phyloP scores from a whole-genome alignment of 805 yeast genomes.

The Soucietia sequanensis region DNA sequence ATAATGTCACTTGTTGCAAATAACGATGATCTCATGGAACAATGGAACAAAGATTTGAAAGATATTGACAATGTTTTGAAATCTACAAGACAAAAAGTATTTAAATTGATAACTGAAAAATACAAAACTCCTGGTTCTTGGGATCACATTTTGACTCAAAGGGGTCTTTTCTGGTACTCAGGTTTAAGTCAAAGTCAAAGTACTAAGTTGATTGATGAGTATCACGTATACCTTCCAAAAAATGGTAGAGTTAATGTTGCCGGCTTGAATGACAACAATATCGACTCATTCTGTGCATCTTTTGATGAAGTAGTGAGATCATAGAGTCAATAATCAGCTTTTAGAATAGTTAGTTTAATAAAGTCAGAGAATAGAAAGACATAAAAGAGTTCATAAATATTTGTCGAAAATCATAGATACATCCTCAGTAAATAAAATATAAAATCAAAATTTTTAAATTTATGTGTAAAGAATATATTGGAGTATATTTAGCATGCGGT shows the following conservation, averaged over 20 bases:
- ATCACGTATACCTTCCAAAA: constrained; percentile 38
- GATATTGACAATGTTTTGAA: constrained; percentile 30
- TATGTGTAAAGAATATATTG: too few species aligned
- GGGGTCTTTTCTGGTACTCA: constrained; percentile 46
- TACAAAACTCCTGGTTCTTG: constrained; percentile 45
- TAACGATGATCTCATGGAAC: constrained; percentile 16
- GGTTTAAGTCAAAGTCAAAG: constrained; percentile 38
- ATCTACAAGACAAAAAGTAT: constrained; percentile 26
- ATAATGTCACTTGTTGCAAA: constrained; percentile 32
- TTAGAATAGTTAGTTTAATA: too few species aligned
- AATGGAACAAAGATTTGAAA: constrained; percentile 38
- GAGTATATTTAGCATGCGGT: too few species aligned
- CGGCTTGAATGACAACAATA: constrained; percentile 38
- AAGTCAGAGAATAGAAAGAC: too few species aligned
- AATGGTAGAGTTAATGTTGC: constrained; percentile 47
- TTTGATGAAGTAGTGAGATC: constrained; percentile 35
- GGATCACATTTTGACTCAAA: constrained; percentile 33
- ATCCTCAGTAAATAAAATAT: too few species aligned
- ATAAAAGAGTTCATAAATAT: too few species aligned
- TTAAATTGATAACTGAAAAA: constrained; percentile 21
- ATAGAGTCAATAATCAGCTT: too few species aligned
- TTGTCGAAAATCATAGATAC: too few species aligned
- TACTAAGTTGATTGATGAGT: constrained; percentile 26
- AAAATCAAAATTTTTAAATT: too few species aligned
- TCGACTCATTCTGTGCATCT: constrained; percentile 35